A percentile compares a stretch with the other conserved stretches of the same genome.
phyloP scores from a whole-genome alignment of 1,284 basidiomycete genomes.

The Cystobasidium pallidum region DNA sequence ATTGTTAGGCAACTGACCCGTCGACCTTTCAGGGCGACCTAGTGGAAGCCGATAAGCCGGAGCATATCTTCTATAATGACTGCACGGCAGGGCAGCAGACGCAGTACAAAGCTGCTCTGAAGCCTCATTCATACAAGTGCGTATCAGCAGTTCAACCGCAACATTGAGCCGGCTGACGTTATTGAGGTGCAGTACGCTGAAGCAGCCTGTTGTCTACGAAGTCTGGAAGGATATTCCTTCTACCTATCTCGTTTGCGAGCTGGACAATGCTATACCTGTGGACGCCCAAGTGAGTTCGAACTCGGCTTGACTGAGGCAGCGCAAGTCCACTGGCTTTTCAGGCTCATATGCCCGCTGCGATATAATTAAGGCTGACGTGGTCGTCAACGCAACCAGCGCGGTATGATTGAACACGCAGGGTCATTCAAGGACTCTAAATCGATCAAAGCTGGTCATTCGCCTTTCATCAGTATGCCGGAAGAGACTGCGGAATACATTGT shows the following conservation, averaged over 20 bases:
- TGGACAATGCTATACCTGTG: constrained; percentile 44
- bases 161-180: not conserved
- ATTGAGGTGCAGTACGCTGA: not conserved
- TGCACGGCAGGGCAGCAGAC: constrained; percentile 33
- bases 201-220: constrained; percentile 41
- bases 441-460: constrained; percentile 44
- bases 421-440: constrained; percentile 41
- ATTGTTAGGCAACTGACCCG: not conserved
- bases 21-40: constrained; percentile 23
- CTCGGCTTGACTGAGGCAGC: not conserved
- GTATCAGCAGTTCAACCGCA: not conserved
- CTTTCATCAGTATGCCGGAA: constrained; percentile 45
- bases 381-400: constrained; percentile 30
- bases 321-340: too few relatives aligned
- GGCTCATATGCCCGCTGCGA: too few relatives aligned
- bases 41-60: constrained; percentile 35
- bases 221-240: constrained; percentile 46
- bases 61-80: constrained; percentile 47
- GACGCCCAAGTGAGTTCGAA: constrained; percentile 38
- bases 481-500: constrained; percentile 44
- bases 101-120: constrained; percentile 27
- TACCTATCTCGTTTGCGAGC: constrained; percentile 47
- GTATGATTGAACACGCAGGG: constrained; percentile 42
- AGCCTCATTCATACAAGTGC: constrained; percentile 44
- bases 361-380: not conserved